Evolutionary conservation across 345 rosid genomes (phyloP), one percentile per base, ranked within the genome.

Genomic region (Salix caprea): DNA sequence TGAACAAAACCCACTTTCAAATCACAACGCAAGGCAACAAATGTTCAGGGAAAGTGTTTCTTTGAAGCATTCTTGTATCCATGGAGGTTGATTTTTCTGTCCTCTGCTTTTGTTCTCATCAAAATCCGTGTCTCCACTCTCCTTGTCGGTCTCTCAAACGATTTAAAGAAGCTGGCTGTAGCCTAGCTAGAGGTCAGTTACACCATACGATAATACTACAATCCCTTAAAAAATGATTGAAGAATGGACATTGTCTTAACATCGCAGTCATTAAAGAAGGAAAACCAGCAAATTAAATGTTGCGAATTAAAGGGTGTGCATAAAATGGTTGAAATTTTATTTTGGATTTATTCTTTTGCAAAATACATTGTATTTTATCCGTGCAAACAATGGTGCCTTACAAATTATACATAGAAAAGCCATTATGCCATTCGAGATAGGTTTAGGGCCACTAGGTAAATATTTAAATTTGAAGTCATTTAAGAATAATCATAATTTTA

Each of bases 1-100:
- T 44, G 73, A 75, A 65, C 72, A 75, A 39, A 75, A 50, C 16
- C 70, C 11, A 67, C 30, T 52, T 72, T 62, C 78, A 36, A 71
- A 30, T 75, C 75, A 79, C 7, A 56, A 23, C 30, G 74, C 66
- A 69, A 69, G 32, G 69, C 56, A 58, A 76, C 79, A 76, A 58
- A 76, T 28, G 11, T 76, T 69, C 60, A 21, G 23, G 79, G 44
- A 68, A 76, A 69, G 79, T 76, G 80, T 64, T 64, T 23, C 37
- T 36, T 77, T 77, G 80, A 70, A 65, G 75, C 75, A 50, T 77
- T 77, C 75, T 65, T 62, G 36, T n/a, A 54, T 1, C 13, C 14
- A 54, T 2, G 37, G 37, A 34, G 37, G 12, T 54, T 11, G 15
- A 18, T 52, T 36, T 67, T 50, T 23, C 36, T 42, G 23, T 28